Evolutionary conservation across 2,329 filamentous ascomycete species (phyloP).

Genomic region (Diaporthe citrichinensis): DNA sequence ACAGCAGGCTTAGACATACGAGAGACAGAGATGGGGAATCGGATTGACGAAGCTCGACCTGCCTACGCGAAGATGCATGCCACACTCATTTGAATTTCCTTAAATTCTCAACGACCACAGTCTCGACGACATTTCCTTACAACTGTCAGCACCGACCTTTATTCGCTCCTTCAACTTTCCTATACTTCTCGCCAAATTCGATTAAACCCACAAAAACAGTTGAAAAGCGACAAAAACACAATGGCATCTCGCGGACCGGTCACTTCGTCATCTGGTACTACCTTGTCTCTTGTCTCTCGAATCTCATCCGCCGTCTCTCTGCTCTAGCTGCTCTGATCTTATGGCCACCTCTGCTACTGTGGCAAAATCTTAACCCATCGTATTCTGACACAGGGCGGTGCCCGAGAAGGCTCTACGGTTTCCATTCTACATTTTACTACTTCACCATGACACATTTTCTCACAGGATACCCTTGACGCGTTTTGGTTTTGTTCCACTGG

Average conservation of each 20-base stretch:
- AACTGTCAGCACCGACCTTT: slow-evolving; percentile 46
- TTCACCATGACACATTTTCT: slow-evolving; percentile 34
- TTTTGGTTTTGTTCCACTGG: slow-evolving; percentile 39
- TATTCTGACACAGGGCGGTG: slow-evolving; percentile 13
- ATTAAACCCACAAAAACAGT: slow-evolving; percentile 39
- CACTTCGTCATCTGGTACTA: slow-evolving; percentile 15
- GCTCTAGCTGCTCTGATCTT: slow-evolving; percentile 12
- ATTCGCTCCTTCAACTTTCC: slow-evolving; percentile 49
- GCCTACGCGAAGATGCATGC: slow-evolving; percentile 38
- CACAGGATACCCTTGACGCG: slow-evolving; percentile 43
- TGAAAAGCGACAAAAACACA: slow-evolving; percentile 34
- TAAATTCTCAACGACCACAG: slow-evolving; percentile 32
- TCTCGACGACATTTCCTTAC: slow-evolving; percentile 43
- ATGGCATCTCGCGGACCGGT: slow-evolving; percentile 37
- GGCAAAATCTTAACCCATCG: background rate
- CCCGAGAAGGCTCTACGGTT: background rate
- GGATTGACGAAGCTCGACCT: slow-evolving; percentile 35
- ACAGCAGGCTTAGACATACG: slow-evolving; percentile 27
- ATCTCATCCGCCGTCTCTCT: background rate
- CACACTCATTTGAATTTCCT: slow-evolving; percentile 40
- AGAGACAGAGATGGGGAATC: slow-evolving; percentile 19
- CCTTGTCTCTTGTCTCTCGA: slow-evolving; percentile 12
- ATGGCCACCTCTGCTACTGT: background rate
- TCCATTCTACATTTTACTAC: slow-evolving; percentile 13
- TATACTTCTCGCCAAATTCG: slow-evolving; percentile 23